A percentile compares a stretch with the other conserved stretches of the same genome.
Conservation (phyloP, 2,329 filamentous ascomycete genomes). For the Pestalotiopsis sp. region DNA sequence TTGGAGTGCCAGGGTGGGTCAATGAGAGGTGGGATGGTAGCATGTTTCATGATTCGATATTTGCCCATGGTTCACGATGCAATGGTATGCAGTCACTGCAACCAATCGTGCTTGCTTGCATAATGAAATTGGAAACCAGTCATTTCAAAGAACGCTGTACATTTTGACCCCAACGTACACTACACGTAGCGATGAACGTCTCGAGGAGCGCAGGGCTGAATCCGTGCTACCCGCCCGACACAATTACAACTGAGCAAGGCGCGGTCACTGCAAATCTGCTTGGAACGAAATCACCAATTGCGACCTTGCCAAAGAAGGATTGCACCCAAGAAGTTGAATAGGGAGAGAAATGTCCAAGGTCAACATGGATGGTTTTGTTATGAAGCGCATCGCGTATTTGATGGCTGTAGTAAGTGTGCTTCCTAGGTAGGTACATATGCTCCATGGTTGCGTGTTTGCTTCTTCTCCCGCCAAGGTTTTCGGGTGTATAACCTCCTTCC, state of each 20-base stretch:
- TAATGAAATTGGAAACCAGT: not conserved
- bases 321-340: too few relatives aligned
- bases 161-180: too few relatives aligned
- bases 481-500: not conserved
- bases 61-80: not conserved
- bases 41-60: conserved; percentile 6
- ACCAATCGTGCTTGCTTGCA: not conserved
- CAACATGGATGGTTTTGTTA: not conserved
- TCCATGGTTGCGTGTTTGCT: not conserved
- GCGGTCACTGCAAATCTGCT: too few relatives aligned
- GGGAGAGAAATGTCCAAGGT: too few relatives aligned
- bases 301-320: too few relatives aligned
- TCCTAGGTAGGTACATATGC: not conserved
- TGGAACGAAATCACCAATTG: too few relatives aligned
- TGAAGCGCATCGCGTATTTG: not conserved
- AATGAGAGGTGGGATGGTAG: not conserved
- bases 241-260: too few relatives aligned
- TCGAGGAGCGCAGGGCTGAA: too few relatives aligned
- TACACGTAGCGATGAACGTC: too few relatives aligned
- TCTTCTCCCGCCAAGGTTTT: not conserved
- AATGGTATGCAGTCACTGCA: not conserved
- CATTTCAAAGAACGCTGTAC: too few relatives aligned
- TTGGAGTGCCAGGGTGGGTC: not conserved
- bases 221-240: too few relatives aligned
- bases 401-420: not conserved